These are phyloP conservation scores for Tulasnella calospora DNA, from an alignment of 768 basidiomycete genomes.

Conservation along the genomic window DNA sequence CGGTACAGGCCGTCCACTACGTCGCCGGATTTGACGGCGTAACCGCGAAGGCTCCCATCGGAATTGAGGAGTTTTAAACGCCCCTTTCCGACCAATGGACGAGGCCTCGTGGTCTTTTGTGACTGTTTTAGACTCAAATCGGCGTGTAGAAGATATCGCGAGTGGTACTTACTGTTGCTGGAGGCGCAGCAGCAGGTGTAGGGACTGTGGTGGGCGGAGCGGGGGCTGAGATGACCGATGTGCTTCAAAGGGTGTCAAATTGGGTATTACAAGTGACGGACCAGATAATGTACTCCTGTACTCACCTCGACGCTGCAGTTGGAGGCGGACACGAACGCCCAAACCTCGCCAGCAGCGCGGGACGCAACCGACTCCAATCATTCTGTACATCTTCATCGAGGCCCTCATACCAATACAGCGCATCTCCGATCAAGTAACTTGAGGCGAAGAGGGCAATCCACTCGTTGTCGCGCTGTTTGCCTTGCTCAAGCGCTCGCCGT, in stretches of 20 bases:
- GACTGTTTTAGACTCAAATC: too few relatives aligned
- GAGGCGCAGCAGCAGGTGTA: background rate
- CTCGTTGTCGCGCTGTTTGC: background rate
- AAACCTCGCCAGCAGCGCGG: background rate
- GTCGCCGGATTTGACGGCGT: background rate
- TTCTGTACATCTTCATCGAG: background rate
- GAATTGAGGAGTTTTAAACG: background rate
- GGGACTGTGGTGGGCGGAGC: background rate
- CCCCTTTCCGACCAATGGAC: background rate
- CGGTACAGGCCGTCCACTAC: background rate
- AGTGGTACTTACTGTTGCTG: background rate
- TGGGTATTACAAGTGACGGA: too few relatives aligned
- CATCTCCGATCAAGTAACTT: background rate
- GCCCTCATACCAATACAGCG: slow-evolving; percentile 2
- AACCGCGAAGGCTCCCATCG: background rate
- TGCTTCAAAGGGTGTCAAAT: background rate
- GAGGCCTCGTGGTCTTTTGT: background rate
- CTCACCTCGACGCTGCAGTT: background rate
- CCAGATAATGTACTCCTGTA: background rate
- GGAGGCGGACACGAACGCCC: background rate
- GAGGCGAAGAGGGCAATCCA: background rate
- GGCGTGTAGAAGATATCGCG: too few relatives aligned
- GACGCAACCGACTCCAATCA: slow-evolving; percentile 1
- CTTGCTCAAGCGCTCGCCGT: background rate
- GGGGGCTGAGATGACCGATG: background rate